Percentiles rank a stretch among this genome's conserved stretches.
Evolutionary conservation across 2,329 filamentous ascomycete species (phyloP).

Genomic region (Calcarisporium arbuscula): DNA sequence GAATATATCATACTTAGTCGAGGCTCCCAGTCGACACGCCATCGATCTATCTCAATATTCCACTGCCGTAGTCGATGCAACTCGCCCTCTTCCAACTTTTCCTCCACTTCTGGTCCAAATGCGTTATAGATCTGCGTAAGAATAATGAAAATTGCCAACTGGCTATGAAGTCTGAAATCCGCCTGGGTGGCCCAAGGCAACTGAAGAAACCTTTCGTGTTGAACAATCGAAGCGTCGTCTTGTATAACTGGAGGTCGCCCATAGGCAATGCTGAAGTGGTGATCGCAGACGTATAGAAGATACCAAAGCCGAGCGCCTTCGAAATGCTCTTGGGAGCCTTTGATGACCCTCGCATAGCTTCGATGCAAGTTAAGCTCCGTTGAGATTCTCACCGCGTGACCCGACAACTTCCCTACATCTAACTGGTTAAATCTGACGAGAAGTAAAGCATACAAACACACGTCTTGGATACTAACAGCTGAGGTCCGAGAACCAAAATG

Average conservation of each 20-base stretch:
- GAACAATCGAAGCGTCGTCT: constrained; percentile 50
- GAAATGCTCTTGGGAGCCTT: constrained; percentile 38
- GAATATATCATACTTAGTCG: constrained; percentile 27
- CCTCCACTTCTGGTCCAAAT: constrained; percentile 49
- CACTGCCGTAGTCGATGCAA: constrained; percentile 24
- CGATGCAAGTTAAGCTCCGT: constrained; percentile 52
- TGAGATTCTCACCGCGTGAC: constrained; percentile 50
- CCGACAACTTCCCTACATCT: constrained; percentile 57
- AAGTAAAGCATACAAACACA: too few relatives aligned
- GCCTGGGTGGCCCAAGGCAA: constrained; percentile 43
- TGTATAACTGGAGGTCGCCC: constrained; percentile 51
- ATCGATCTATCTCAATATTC: constrained; percentile 25
- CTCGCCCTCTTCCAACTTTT: constrained; percentile 22
- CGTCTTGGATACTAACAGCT: too few relatives aligned
- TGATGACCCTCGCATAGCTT: constrained; percentile 41
- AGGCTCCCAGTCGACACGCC: constrained; percentile 29
- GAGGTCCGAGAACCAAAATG: constrained; percentile 57
- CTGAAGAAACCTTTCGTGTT: constrained; percentile 48
- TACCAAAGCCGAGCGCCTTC: constrained; percentile 57
- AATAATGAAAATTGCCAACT: constrained; percentile 55
- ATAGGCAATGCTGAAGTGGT: constrained; percentile 60
- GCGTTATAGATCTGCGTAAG: constrained; percentile 51
- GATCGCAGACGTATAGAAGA: constrained; percentile 58
- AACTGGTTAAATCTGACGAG: too few relatives aligned
- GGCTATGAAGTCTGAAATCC: constrained; percentile 50